A percentile compares a stretch with the other conserved stretches of the same genome.
Conservation (phyloP, 139 green algal genomes). For the Coccomyxa sp. region DNA sequence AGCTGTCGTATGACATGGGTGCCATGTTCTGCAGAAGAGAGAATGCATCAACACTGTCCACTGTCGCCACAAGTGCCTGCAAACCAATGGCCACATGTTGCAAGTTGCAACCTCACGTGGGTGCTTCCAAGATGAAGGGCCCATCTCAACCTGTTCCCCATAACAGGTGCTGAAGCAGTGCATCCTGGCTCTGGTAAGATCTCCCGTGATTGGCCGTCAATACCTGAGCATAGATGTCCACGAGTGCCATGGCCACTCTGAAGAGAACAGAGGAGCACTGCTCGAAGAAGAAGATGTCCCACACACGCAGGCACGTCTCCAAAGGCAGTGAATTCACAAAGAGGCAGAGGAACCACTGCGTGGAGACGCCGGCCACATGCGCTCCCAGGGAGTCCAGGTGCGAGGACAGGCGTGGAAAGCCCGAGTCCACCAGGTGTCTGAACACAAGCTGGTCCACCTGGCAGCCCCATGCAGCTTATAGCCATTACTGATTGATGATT, state of each 20-base stretch:
- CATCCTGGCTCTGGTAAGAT: background rate
- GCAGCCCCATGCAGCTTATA: background rate
- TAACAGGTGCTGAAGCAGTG: background rate
- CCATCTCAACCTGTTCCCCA: background rate
- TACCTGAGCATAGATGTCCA: constrained; percentile 68
- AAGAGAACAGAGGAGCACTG: constrained; percentile 66
- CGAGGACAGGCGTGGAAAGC: constrained; percentile 45
- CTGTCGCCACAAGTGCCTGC: constrained; percentile 47
- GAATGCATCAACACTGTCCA: constrained; percentile 46
- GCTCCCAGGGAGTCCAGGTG: constrained; percentile 59
- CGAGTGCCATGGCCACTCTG: constrained; percentile 58
- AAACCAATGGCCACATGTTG: background rate
- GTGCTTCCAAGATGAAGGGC: background rate
- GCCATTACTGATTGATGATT: background rate
- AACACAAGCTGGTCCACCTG: constrained; percentile 37
- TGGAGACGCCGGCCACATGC: constrained; percentile 48
- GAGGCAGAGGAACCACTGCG: constrained; percentile 79
- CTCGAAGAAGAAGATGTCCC: constrained; percentile 81
- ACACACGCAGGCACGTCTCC: constrained; percentile 77
- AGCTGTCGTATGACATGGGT: constrained; percentile 55
- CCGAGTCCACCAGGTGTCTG: constrained; percentile 58
- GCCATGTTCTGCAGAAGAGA: constrained; percentile 55
- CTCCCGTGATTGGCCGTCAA: background rate
- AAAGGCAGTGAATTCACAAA: constrained; percentile 88
- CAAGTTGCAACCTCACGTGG: no score